Percentiles rank a stretch among this genome's conserved stretches.
Evolutionary conservation across 148 eudicot genomes (phyloP).

Genomic region (Arctostaphylos glauca): DNA sequence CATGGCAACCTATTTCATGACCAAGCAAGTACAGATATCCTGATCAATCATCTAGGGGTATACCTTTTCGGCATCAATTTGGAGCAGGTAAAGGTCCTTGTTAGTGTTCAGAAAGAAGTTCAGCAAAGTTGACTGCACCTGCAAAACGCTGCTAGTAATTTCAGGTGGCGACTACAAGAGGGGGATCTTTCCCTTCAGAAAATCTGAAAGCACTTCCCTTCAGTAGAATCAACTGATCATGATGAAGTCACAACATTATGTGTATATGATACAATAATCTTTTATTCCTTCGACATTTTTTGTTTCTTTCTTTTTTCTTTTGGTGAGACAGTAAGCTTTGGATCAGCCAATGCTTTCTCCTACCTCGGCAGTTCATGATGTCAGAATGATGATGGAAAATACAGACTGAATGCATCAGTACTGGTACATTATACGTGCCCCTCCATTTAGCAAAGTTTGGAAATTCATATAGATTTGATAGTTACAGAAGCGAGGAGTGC

Average conservation of each 20-base stretch:
- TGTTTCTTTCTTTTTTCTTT: not conserved
- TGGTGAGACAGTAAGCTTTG: not conserved
- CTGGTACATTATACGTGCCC: not conserved
- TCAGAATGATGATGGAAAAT: not conserved
- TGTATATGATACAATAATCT: not conserved
- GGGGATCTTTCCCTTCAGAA: not conserved
- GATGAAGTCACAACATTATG: not conserved
- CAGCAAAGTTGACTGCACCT: constrained; percentile 74
- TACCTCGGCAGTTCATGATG: not conserved
- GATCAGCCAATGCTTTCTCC: not conserved
- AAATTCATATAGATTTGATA: not conserved
- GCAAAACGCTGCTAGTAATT: constrained; percentile 17
- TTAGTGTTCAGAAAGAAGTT: constrained; percentile 54
- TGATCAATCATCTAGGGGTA: not conserved
- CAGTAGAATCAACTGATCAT: not conserved
- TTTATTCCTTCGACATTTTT: not conserved
- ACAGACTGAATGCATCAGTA: not conserved
- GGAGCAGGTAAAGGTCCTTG: constrained; percentile 67
- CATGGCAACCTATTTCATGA: not conserved
- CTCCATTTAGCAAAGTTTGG: not conserved
- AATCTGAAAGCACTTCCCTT: not conserved
- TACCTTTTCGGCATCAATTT: constrained; percentile 76
- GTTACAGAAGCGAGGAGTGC: not conserved
- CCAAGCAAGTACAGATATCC: constrained; percentile 9
- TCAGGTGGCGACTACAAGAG: not conserved